Base-by-base conservation (phyloP, 139 green algal species). In the Chlamydomonas schloesseri region DNA sequence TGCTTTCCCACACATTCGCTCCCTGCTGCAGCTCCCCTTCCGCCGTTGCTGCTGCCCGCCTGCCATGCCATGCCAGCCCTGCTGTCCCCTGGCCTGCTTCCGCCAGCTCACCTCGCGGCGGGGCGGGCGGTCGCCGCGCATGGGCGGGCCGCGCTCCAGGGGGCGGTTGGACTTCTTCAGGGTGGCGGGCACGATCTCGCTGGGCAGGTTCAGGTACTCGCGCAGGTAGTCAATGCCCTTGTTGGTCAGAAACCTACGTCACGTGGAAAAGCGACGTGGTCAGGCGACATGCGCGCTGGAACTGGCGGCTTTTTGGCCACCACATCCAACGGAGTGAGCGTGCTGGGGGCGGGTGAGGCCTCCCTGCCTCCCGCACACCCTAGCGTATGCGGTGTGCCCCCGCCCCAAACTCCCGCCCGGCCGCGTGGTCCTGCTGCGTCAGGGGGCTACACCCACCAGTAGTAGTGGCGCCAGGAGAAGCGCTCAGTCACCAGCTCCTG, bases 401-500 rank as follows among this genome's bases (percentile, higher is more conserved):
- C 42, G 42, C 42, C 42, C 42, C 42, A 5, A 8, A 5, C 8
- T 50, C 42, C 42, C 42, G 42, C 42, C 9, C 23, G 3, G 46
- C 50, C 28, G 11, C 37, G 37, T 33, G 14, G 42, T 65, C 18
- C n/a, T 21, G 31, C n/a, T n/a, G n/a, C n/a, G n/a, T n/a, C n/a
- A n/a, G n/a, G n/a, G n/a, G n/a, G n/a, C n/a, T 50, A 8, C 37
- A 55, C 91, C 47, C 90, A 98, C 96, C 97, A 99, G 94, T 99
- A 99, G 94, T 99, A 99, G 94, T 99, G 96, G 68, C 97, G 92
- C 98, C 98, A 99, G 14, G 98, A 97, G 83, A 98, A 99, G 65
- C 94, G 93, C 96, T 99, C 97, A 34, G 94, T 98, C 70, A 99
- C 98, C 26, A 95, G 93, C 93, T 99, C 98, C 91, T 97, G 97